phyloP scores from a whole-genome alignment of 1,284 basidiomycete species.

The Mycena sp. region DNA sequence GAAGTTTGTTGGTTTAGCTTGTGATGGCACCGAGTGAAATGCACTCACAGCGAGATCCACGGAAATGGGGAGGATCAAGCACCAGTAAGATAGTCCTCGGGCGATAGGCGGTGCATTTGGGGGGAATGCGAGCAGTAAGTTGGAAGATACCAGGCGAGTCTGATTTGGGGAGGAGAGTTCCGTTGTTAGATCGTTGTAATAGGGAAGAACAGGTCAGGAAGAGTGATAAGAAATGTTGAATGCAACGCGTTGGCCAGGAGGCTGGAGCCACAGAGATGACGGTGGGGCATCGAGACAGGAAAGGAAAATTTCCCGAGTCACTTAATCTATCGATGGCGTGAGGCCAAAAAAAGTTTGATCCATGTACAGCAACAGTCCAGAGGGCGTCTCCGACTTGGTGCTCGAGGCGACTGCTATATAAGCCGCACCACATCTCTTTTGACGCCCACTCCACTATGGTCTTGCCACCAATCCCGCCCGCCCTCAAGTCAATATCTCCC shows the following conservation, averaged over 20 bases:
- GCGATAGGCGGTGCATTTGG: constrained; percentile 4
- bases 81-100: no score
- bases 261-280: not conserved
- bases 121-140: not conserved
- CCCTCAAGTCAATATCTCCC: constrained; percentile 74
- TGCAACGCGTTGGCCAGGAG: constrained; percentile 7
- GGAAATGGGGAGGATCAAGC: no score
- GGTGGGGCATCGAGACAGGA: not conserved
- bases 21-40: no score
- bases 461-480: constrained; percentile 43
- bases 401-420: constrained; percentile 15
- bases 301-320: not conserved
- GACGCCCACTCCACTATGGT: not conserved
- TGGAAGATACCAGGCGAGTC: not conserved
- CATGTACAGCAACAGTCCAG: not conserved
- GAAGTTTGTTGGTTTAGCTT: no score
- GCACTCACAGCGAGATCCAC: no score
- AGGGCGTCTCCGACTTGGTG: not conserved
- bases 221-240: not conserved
- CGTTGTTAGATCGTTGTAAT: not conserved
- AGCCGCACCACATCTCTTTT: not conserved
- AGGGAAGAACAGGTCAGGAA: not conserved
- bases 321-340: constrained; percentile 1
- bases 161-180: constrained; percentile 7
- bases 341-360: not conserved